These are phyloP conservation scores for Mycena chlorophos DNA, from an alignment of 768 basidiomycete genomes.

Conservation along the genomic window DNA sequence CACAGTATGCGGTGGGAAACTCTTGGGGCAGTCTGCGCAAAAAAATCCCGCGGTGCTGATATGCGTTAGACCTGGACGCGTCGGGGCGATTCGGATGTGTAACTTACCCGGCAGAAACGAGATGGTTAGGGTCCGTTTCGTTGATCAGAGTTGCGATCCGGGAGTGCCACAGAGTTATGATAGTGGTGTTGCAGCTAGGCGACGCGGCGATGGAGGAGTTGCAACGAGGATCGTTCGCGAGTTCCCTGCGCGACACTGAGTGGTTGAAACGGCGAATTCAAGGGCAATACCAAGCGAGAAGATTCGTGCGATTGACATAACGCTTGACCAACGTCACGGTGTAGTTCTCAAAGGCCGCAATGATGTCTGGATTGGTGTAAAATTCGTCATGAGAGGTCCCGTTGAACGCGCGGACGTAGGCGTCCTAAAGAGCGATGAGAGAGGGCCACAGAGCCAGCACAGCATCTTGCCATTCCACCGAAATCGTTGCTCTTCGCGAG, in stretches of 20 bases:
- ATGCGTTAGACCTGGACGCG: slow-evolving; percentile 1
- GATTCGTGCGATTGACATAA: slow-evolving; percentile 51
- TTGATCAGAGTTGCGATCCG: slow-evolving; percentile 45
- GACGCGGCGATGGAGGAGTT: slow-evolving; percentile 52
- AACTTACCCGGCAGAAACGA: slow-evolving; percentile 61
- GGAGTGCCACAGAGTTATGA: slow-evolving; percentile 15
- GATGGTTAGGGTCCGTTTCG: slow-evolving; percentile 58
- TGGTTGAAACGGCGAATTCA: not conserved
- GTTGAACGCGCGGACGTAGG: slow-evolving; percentile 55
- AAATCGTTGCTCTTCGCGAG: slow-evolving; percentile 70
- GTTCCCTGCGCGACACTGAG: slow-evolving; percentile 44
- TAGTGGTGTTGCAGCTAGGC: slow-evolving; percentile 45
- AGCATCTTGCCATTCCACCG: slow-evolving; percentile 37
- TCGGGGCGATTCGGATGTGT: not conserved
- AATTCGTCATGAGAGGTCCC: slow-evolving; percentile 56
- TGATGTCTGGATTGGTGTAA: slow-evolving; percentile 49
- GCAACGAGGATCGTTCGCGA: slow-evolving; percentile 68
- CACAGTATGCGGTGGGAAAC: slow-evolving; percentile 43
- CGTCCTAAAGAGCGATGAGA: slow-evolving; percentile 38
- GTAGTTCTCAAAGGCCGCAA: slow-evolving; percentile 57
- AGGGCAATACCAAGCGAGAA: slow-evolving; percentile 49
- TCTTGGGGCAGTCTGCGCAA: slow-evolving; percentile 56
- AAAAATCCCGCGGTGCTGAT: slow-evolving; percentile 55
- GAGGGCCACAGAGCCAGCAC: not conserved
- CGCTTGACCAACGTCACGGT: slow-evolving; percentile 55